Percentiles rank a stretch among this genome's conserved stretches.
These are phyloP conservation scores for Fusarium sp. DNA, from an alignment of 2,329 filamentous ascomycete genomes.

Conservation along the genomic window DNA sequence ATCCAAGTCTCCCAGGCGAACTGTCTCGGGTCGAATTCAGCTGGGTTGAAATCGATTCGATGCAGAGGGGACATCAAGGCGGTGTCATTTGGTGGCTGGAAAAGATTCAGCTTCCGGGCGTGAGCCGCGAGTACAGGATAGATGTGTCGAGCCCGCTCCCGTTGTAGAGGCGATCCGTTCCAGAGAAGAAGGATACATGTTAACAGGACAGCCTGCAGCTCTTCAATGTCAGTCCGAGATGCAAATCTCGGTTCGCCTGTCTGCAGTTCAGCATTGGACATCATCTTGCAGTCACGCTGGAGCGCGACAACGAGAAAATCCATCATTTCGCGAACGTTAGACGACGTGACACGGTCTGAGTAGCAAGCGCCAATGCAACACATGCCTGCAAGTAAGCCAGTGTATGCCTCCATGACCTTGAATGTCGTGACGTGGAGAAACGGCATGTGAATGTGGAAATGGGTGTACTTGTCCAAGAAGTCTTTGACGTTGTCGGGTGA, in stretches of 20 bases:
- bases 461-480: constrained; percentile 77
- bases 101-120: constrained; percentile 67
- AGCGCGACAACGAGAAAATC: constrained; percentile 71
- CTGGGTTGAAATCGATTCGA: constrained; percentile 62
- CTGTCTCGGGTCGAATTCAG: constrained; percentile 59
- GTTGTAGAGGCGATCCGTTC: constrained; percentile 76
- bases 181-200: constrained; percentile 73
- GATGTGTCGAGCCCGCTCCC: constrained; percentile 70
- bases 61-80: constrained; percentile 70
- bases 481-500: constrained; percentile 76
- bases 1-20: constrained; percentile 78
- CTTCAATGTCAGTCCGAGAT: constrained; percentile 65
- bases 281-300: constrained; percentile 65
- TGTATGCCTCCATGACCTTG: constrained; percentile 73
- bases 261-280: constrained; percentile 47
- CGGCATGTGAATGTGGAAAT: constrained; percentile 80
- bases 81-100: constrained; percentile 63
- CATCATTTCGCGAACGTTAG: constrained; percentile 76
- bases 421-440: constrained; percentile 80
- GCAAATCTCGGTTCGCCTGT: constrained; percentile 42
- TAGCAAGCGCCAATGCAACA: constrained; percentile 82
- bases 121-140: constrained; percentile 69
- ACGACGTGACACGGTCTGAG: constrained; percentile 70
- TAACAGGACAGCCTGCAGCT: constrained; percentile 75
- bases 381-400: constrained; percentile 76